Base-by-base conservation (phyloP, 345 rosid genomes). In the Eutrema japonicum region DNA sequence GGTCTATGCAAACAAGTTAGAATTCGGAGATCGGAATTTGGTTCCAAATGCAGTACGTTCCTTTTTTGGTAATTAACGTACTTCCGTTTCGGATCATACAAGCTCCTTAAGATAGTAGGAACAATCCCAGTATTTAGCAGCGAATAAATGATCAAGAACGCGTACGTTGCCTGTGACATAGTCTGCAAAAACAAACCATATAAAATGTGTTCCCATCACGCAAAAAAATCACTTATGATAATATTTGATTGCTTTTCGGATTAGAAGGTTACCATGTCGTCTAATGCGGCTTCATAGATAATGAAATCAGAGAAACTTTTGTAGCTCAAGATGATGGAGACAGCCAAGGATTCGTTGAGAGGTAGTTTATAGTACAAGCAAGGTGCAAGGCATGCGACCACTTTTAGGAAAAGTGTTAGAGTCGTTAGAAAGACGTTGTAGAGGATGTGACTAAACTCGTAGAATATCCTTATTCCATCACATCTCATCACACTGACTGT, bases 1-100 rank as follows among this genome's bases (percentile, higher is more conserved):
- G 81, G 78, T 71, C 48, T 61, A 58, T 83, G 86, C 57, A 87
- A 78, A 59, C 89, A 84, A 10, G 87, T 35, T 8, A 89, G 77
- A n/a, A 87, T 33, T 9, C 75, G 74, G 1, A 80, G 82, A 64
- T 70, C 79, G 2, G 79, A 35, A 0, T 49, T 13, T 8, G 61
- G 72, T 66, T 55, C 68, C n/a, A 72, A 22, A 45, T 22, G 16
- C 55, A 72, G 2, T 43, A 72, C 22, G 48, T 72, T 64, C 54
- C 67, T 54, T n/a, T 63, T 63, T 14, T 52, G 53, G 33, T 72
- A 63, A 0, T 54, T 63, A 18, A 33, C 27, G 37, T 72, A 63
- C 45, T 72, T 63, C 7, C 63, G 10, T 42, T 43, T 72, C 3
- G 70, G 76, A 63, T 72, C 69, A 46, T 72, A 63, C 35, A 52